Conservation (phyloP, 2,329 filamentous ascomycete species). For the Aspergillus tamarii region DNA sequence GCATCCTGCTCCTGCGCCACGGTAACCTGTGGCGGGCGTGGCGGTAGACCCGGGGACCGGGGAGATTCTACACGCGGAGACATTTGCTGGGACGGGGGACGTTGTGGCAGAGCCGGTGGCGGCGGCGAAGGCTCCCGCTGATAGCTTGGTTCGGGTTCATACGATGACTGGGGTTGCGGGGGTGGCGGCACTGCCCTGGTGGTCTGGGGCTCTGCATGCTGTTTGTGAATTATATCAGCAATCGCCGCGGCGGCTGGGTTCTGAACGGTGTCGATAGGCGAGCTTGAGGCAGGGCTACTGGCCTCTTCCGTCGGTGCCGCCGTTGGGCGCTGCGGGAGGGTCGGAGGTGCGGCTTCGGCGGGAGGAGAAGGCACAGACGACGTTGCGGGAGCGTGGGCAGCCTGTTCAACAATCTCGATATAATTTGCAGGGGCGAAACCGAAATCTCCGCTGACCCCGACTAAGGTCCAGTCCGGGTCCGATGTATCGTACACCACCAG, state of each 20-base stretch:
- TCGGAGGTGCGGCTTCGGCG: conserved; percentile 46
- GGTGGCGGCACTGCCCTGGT: conserved; percentile 38
- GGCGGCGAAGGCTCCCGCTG: conserved; percentile 42
- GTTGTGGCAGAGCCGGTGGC: conserved; percentile 64
- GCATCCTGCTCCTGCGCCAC: conserved; percentile 43
- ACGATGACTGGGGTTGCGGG: conserved; percentile 53
- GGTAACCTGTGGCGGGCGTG: conserved; percentile 33
- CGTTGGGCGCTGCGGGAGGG: conserved; percentile 34
- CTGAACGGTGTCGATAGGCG: conserved; percentile 49
- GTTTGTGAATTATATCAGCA: conserved; percentile 51
- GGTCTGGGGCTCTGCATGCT: conserved; percentile 39
- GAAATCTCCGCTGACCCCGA: conserved; percentile 80
- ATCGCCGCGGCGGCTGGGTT: conserved; percentile 62
- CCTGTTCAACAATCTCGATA: conserved; percentile 69
- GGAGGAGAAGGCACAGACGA: conserved; percentile 23
- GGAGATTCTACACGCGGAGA: conserved; percentile 61
- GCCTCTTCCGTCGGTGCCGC: conserved; percentile 30
- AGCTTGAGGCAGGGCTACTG: conserved; percentile 28
- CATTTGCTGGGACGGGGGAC: conserved; percentile 61
- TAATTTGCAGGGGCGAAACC: conserved; percentile 97
- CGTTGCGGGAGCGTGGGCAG: conserved; percentile 47
- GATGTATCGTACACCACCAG: conserved; percentile 86
- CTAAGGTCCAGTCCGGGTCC: conserved; percentile 95
- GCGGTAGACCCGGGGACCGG: conserved; percentile 57
- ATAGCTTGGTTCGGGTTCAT: conserved; percentile 70